Percentiles rank a stretch among this genome's conserved stretches.
phyloP scores from a whole-genome alignment of 495 filamentous ascomycete species.

The Aspergillus wentii region DNA sequence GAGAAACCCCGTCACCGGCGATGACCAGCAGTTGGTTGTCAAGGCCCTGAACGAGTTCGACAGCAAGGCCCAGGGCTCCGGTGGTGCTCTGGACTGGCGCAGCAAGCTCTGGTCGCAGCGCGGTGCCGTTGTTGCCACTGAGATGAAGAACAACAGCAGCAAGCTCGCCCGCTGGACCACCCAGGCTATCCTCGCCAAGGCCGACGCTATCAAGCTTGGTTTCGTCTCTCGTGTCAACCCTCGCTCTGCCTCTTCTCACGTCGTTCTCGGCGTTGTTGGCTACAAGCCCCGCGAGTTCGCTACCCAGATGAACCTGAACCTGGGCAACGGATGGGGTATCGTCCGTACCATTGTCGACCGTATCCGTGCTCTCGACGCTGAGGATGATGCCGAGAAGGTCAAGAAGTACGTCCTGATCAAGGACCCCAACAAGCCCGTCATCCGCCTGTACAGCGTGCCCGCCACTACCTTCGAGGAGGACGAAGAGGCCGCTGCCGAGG shows the following conservation, averaged over 20 bases:
- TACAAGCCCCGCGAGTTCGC: slow-evolving; percentile 98
- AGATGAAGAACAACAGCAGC: slow-evolving; percentile 99
- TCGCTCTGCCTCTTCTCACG: slow-evolving; percentile 81
- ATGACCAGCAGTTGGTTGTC: slow-evolving; percentile 84
- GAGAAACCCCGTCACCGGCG: slow-evolving; percentile 84
- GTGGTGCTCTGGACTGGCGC: slow-evolving; percentile 93
- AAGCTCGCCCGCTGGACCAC: slow-evolving; percentile 97
- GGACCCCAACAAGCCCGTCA: slow-evolving; percentile 93
- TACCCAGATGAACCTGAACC: slow-evolving; percentile 92
- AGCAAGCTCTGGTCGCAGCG: slow-evolving; percentile 87
- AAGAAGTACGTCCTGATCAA: slow-evolving; percentile 66
- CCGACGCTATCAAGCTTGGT: slow-evolving; percentile 97
- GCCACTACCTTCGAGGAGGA: slow-evolving; percentile 82
- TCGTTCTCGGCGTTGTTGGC: slow-evolving; percentile 90
- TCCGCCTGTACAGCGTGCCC: slow-evolving; percentile 90
- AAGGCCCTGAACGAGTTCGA: slow-evolving; percentile 99
- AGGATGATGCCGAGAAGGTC: slow-evolving; percentile 63
- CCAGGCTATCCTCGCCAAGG: slow-evolving; percentile 91
- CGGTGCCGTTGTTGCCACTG: slow-evolving; percentile 95
- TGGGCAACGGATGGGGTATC: slow-evolving; percentile 98
- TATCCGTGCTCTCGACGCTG: slow-evolving; percentile 53
- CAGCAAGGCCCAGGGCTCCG: slow-evolving; percentile 90
- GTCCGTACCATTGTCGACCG: slow-evolving; percentile 96
- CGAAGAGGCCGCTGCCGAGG: slow-evolving; percentile 46
- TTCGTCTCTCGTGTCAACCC: slow-evolving; percentile 94